phyloP scores from a whole-genome alignment of 371 early-diverging fungal species.

The Circinella umbellata region DNA sequence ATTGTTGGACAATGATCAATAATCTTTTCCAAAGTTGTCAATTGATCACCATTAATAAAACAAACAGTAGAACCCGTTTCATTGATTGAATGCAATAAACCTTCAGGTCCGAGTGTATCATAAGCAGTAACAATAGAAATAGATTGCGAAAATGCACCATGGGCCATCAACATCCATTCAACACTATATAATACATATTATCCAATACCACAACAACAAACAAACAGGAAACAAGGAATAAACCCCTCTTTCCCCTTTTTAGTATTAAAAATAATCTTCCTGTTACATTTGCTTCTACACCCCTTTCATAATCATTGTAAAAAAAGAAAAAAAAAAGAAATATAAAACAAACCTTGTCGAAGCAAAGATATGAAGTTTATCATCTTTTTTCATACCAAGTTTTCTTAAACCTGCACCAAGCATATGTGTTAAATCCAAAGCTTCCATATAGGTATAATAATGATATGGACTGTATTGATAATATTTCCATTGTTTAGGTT shows the following conservation, averaged over 20 bases:
- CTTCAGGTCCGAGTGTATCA: conserved; percentile 89
- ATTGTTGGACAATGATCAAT: conserved; percentile 63
- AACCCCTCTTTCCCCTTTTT: background rate
- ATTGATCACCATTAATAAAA: conserved; percentile 81
- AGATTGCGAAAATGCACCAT: conserved; percentile 73
- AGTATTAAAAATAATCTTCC: too few relatives aligned
- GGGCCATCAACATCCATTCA: conserved; percentile 77
- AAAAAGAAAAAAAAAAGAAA: background rate
- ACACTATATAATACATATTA: conserved; percentile 48
- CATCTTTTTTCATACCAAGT: conserved; percentile 65
- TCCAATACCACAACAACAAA: background rate
- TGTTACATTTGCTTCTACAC: too few relatives aligned
- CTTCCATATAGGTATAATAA: conserved; percentile 73
- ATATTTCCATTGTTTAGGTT: conserved; percentile 82
- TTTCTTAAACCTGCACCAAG: conserved; percentile 73
- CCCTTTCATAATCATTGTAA: background rate
- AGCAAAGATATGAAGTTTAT: conserved; percentile 75
- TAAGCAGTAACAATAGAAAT: conserved; percentile 86
- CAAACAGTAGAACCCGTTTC: conserved; percentile 78
- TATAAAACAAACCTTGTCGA: conserved; percentile 65
- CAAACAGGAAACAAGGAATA: background rate
- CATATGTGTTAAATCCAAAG: conserved; percentile 39
- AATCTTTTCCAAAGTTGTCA: conserved; percentile 69
- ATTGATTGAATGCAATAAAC: conserved; percentile 83
- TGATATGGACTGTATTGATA: conserved; percentile 72